A percentile compares a stretch with the other conserved stretches of the same genome.
Conservation (phyloP, 2,329 filamentous ascomycete species). For the Dothistroma pini region DNA sequence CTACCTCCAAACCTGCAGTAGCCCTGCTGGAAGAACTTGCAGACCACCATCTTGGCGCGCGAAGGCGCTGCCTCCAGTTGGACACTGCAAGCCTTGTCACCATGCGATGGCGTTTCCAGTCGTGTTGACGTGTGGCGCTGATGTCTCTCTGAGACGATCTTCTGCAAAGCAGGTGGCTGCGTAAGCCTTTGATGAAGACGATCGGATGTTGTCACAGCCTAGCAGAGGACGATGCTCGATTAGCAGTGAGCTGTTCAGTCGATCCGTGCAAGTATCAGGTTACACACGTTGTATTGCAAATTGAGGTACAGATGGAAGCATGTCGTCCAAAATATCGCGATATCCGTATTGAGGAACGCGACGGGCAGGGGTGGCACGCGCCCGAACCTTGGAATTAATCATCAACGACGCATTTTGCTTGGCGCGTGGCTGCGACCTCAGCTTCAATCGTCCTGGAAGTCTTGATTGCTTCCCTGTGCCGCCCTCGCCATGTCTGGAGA, state of each 20-base stretch:
- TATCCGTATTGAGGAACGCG: neutral
- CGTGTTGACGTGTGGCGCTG: neutral
- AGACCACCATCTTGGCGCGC: slow-evolving; percentile 40
- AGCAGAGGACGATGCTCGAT: neutral
- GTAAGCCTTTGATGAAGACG: neutral
- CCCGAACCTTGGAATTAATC: neutral
- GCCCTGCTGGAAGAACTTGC: slow-evolving; percentile 63
- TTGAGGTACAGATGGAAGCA: neutral
- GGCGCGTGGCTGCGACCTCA: neutral
- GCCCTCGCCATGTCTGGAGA: neutral
- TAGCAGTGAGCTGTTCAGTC: neutral
- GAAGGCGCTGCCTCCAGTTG: neutral
- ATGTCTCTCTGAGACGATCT: neutral
- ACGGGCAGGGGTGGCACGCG: neutral
- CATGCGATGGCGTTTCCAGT: neutral
- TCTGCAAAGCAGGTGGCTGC: neutral
- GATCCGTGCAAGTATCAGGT: neutral
- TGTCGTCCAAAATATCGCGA: neutral
- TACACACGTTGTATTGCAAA: neutral
- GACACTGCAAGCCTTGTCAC: neutral
- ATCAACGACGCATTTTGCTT: neutral
- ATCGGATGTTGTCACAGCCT: neutral
- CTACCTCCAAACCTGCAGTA: slow-evolving; percentile 63
- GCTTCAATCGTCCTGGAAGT: neutral
- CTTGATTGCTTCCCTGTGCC: neutral